Evolutionary conservation across 1,284 basidiomycete species (phyloP), one percentile per base, ranked within the genome.

Genomic region (Hemileia vastatrix): DNA sequence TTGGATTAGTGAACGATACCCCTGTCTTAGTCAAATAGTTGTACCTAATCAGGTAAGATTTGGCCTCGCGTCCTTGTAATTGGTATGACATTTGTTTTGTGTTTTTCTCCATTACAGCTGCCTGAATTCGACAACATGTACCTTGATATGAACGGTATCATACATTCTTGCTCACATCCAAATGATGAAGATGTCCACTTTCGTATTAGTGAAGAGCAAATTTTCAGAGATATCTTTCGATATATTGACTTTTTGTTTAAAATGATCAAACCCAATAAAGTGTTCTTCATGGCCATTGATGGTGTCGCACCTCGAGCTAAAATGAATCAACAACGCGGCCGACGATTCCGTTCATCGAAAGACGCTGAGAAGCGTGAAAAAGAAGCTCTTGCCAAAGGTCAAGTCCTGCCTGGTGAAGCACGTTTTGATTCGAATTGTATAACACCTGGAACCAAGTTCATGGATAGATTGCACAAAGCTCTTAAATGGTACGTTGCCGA

Each of bases 371-470:
- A 97, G 75, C 78, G 88, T 55, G 80, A 86, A 63, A 88, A 90
- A 76, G 89, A 88, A 78, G 94, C 94, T 0, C 81, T 85, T 74
- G 79, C 81, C 60, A 90, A 88, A 69, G 94, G 94, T 49, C 92
- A 97, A 79, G 85, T 87, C 72, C 76, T 97, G 54, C 93, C 93
- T 2, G 85, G 88, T 2, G 88, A 90, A 79, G 93, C 92, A 77
- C 89, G 91, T 3, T 98, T 98, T 76, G 95, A 98, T 77, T 93
- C 89, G 67, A 98, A 98, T 77, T 96, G 91, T 78, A 98, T 98
- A 71, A 98, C 94, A 4, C 94, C 94, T 65, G 90, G 92, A 19
- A 97, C 94, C 6, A 84, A 85, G 2, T 97, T 97, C 79, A 97
- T 97, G 94, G 83, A 85, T 9, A 83, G 85, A 64, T 80, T 98